phyloP scores from a whole-genome alignment of 345 rosid genomes.

The Ricinus communis region DNA sequence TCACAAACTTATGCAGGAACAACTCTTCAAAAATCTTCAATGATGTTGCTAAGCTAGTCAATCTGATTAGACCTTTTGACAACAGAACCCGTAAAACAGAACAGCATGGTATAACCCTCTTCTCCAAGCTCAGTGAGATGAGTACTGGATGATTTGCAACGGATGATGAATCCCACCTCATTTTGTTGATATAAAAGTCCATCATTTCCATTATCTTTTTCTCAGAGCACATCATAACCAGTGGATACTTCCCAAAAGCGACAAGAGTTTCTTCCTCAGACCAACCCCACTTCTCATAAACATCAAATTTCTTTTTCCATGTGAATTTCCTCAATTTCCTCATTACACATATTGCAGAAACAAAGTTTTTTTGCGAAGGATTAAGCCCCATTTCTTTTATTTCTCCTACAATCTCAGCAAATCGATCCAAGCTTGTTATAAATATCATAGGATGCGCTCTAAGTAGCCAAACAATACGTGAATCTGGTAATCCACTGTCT shows the following conservation, averaged over 20 bases:
- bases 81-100: background rate
- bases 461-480: background rate
- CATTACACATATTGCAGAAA: background rate
- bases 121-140: slow-evolving; percentile 10
- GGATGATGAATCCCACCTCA: slow-evolving; percentile 11
- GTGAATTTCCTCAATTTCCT: slow-evolving; percentile 1
- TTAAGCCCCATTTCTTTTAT: slow-evolving; percentile 13
- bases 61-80: slow-evolving; percentile 2
- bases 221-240: slow-evolving; percentile 11
- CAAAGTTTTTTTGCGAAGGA: background rate
- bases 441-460: background rate
- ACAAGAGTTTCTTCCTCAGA: slow-evolving; percentile 9
- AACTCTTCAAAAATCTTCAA: background rate
- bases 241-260: slow-evolving; percentile 19
- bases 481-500: slow-evolving; percentile 25
- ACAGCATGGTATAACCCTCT: slow-evolving; percentile 11
- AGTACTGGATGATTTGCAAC: background rate
- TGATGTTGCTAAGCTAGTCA: background rate
- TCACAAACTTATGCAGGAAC: slow-evolving; percentile 21
- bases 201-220: slow-evolving; percentile 19
- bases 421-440: background rate
- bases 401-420: slow-evolving; percentile 4
- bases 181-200: slow-evolving; percentile 25
- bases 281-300: slow-evolving; percentile 9
- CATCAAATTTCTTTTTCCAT: slow-evolving; percentile 9